Evolutionary conservation across 495 filamentous ascomycete genomes (phyloP), one percentile per base, ranked within the genome.

Genomic region (Amniculicola lignicola): DNA sequence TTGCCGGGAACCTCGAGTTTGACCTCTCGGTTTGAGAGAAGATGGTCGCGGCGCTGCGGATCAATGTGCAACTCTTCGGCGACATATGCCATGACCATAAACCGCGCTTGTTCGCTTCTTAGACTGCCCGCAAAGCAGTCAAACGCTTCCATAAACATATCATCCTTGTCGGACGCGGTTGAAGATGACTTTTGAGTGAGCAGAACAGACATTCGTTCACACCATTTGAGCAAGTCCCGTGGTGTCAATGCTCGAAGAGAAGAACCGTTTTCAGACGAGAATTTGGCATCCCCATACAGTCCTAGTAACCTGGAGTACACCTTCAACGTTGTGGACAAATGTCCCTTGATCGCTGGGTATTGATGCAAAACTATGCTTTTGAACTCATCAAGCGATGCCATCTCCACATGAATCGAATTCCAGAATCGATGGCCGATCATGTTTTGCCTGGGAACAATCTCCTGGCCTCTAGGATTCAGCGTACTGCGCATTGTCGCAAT

Each of bases 141-240:
- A 28, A 88, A 76, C 4, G 89, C 84, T 65, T 97, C 94, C 64
- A 94, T 75, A 64, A 96, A 95, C 62, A 96, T 94, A 36, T 84
- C 81, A 60, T 96, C 89, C 64, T 84, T 72, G 68, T 96, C 87
- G 16, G 78, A 77, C n/a, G 85, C 84, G 36, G 81, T 87, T 83
- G 57, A 86, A 77, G 36, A 83, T 79, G 5, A 80, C 74, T 15
- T 75, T 70, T 59, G 75, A 54, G 24, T 88, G 69, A 51, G 84
- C 73, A 60, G 73, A 69, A 49, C 88, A 74, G 51, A 29, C 25
- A 95, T 72, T 40, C 94, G 81, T 27, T 78, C 77, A 68, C 89
- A 95, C 81, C 94, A 91, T 67, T 95, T 95, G 59, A 97, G 75
- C 16, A 99, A 73, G 68, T 96, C 92, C 53, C 89, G 78, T 21